Percentiles rank a stretch among this genome's conserved stretches.
Evolutionary conservation across 768 basidiomycete species (phyloP).

Genomic region (Xerocomus spinulosus): DNA sequence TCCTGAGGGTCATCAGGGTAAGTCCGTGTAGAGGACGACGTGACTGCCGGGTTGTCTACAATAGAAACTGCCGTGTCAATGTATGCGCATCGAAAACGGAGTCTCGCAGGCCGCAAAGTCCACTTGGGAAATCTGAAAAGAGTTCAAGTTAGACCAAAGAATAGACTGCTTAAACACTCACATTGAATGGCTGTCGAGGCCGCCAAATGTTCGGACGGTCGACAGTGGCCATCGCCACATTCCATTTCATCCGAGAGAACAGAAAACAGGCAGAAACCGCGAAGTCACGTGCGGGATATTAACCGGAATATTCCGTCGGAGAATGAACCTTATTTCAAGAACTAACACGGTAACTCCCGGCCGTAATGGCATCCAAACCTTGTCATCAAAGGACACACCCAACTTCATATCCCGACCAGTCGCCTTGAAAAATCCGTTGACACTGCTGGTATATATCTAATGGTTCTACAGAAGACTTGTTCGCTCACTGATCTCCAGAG

Average conservation of each 20-base stretch:
- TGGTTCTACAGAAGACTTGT: not conserved
- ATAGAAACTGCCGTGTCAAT: not conserved
- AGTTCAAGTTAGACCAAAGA: not conserved
- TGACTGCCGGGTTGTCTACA: not conserved
- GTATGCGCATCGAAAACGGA: not conserved
- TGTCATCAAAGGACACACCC: slow-evolving; percentile 10
- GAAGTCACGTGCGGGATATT: slow-evolving; percentile 6
- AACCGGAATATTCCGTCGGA: slow-evolving; percentile 20
- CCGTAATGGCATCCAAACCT: slow-evolving; percentile 20
- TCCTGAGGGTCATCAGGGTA: not conserved
- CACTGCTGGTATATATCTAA: slow-evolving; percentile 57
- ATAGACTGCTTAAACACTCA: slow-evolving; percentile 2
- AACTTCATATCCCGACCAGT: slow-evolving; percentile 28
- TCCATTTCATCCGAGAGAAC: slow-evolving; percentile 51
- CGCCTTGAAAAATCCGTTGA: slow-evolving; percentile 97
- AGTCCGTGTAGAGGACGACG: not conserved
- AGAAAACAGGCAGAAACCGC: not conserved
- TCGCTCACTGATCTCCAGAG: slow-evolving; percentile 44
- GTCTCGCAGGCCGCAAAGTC: slow-evolving; percentile 1
- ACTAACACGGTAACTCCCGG: slow-evolving; percentile 28
- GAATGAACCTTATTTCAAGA: slow-evolving; percentile 25
- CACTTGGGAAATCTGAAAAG: slow-evolving; percentile 4
- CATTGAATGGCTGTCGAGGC: slow-evolving; percentile 29
- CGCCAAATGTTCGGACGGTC: slow-evolving; percentile 45
- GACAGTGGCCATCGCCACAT: slow-evolving; percentile 72